Evolutionary conservation across 192 early-diverging fungal genomes (phyloP), one percentile per base, ranked within the genome.

Genomic region (Rhizoclosmatium sp.): DNA sequence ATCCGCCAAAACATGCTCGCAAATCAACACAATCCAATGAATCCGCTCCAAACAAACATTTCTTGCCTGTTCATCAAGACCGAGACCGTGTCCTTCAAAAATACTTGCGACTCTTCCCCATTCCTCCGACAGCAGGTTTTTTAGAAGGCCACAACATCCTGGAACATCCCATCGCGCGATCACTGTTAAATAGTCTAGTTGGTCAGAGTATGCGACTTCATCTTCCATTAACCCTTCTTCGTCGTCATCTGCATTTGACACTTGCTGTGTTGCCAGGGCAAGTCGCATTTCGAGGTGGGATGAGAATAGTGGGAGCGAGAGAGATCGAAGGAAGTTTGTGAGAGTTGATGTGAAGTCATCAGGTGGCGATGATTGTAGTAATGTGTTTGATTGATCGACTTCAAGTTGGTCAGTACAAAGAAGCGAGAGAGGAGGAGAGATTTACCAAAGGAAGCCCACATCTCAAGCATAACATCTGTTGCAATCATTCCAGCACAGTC

Each of bases 21-120:
- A 70, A 41, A 95, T 89, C 4, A 95, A 79, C 0, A 92, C 84
- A 3, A 93, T 69, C 94, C 94, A 95, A 83, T 95, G 92, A 23
- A 93, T 42, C 42, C 91, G 87, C 71, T 95, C 94, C 48, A 89
- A 81, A 42, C 93, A 62, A 45, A 80, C 80, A 31, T 72, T 47
- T 58, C 86, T 40, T 39, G 47, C 23, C 3, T 49, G 58, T 16
- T 69, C 76, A 56, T 74, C 77, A 40, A 70, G 64, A 59, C 69
- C 75, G 71, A 65, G 73, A 54, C 83, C 89, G 31, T 71, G 81
- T 3, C 68, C 81, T 0, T 79, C 78, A 3, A 94, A 88, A 42
- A 89, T 84, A 19, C 23, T 40, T 42, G 87, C 87, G 14, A 93
- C 77, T 16, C 76, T 77, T 4, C 80, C 81, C 16, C 86, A 71